Percentiles rank a stretch among this genome's conserved stretches.
These are phyloP conservation scores for Chytriomyces confervae DNA, from an alignment of 192 early-diverging fungal genomes.

Conservation along the genomic window DNA sequence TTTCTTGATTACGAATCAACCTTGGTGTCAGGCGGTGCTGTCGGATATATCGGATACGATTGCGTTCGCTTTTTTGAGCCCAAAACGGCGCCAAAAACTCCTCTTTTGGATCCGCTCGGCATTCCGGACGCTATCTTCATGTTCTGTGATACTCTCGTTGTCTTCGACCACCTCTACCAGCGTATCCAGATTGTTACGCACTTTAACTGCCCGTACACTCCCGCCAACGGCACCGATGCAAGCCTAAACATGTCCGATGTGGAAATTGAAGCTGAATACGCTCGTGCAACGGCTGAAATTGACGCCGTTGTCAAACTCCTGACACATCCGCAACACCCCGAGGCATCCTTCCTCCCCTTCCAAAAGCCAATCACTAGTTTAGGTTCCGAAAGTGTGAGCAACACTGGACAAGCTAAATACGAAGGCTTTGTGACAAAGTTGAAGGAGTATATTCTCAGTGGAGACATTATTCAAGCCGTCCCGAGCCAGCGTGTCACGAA, in stretches of 20 bases:
- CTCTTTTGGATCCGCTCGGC: constrained; percentile 79
- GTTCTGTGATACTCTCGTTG: constrained; percentile 93
- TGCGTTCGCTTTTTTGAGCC: constrained; percentile 99
- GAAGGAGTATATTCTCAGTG: constrained; percentile 90
- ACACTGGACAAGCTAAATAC: constrained; percentile 92
- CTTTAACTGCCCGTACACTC: constrained; percentile 28
- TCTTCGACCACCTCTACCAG: constrained; percentile 95
- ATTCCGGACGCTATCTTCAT: constrained; percentile 94
- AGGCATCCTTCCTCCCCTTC: constrained; percentile 57
- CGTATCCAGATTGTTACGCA: constrained; percentile 92
- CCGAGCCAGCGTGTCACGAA: constrained; percentile 90
- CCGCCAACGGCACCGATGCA: constrained; percentile 18
- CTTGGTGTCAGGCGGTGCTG: constrained; percentile 77
- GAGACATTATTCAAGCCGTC: constrained; percentile 98
- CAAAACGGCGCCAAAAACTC: constrained; percentile 64
- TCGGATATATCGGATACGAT: constrained; percentile 97
- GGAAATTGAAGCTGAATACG: constrained; percentile 70
- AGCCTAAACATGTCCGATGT: constrained; percentile 46
- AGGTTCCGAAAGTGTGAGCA: constrained; percentile 73
- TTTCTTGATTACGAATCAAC: neutral
- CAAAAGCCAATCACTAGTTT: constrained; percentile 71
- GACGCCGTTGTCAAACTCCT: constrained; percentile 65
- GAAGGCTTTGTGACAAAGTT: constrained; percentile 84
- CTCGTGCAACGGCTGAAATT: constrained; percentile 73
- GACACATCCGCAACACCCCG: constrained; percentile 70